These are phyloP conservation scores for Micractinium sp. DNA, from an alignment of 139 green algal genomes.

Conservation along the genomic window DNA sequence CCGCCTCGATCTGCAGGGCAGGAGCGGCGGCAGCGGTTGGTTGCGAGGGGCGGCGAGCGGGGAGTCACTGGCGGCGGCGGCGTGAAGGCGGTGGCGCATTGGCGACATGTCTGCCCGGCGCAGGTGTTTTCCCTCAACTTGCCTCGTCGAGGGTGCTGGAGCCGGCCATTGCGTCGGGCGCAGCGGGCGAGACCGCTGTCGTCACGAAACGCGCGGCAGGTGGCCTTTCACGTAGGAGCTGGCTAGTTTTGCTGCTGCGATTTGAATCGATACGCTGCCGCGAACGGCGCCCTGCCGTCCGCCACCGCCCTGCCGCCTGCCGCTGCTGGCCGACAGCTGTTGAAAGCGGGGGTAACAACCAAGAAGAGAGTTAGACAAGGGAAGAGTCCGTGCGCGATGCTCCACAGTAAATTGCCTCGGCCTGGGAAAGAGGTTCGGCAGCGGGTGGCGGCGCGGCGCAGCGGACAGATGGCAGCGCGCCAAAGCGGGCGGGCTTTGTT, in stretches of 20 bases:
- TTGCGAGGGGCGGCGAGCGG: background rate
- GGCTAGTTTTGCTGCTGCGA: too few relatives aligned
- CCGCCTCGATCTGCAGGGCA: slow-evolving; percentile 19
- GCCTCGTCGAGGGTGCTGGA: slow-evolving; percentile 5
- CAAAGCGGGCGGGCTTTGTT: too few relatives aligned
- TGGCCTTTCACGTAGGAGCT: background rate
- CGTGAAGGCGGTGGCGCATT: background rate
- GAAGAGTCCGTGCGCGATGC: too few relatives aligned
- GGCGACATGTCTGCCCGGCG: background rate
- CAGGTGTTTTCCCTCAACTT: too few relatives aligned
- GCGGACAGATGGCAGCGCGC: too few relatives aligned
- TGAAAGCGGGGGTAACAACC: background rate
- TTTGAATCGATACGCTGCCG: too few relatives aligned
- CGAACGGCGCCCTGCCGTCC: too few relatives aligned
- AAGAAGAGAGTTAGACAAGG: background rate
- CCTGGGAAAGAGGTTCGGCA: too few relatives aligned
- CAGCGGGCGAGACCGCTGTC: background rate
- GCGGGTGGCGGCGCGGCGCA: too few relatives aligned
- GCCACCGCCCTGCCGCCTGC: background rate
- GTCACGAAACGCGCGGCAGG: background rate
- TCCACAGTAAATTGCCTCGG: too few relatives aligned
- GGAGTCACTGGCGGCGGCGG: background rate
- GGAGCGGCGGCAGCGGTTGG: background rate
- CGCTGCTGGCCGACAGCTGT: background rate
- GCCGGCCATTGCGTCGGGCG: background rate